Percentiles rank a stretch among this genome's conserved stretches.
Evolutionary conservation across 768 basidiomycete species (phyloP).

Genomic region (Gymnopilus junonius): DNA sequence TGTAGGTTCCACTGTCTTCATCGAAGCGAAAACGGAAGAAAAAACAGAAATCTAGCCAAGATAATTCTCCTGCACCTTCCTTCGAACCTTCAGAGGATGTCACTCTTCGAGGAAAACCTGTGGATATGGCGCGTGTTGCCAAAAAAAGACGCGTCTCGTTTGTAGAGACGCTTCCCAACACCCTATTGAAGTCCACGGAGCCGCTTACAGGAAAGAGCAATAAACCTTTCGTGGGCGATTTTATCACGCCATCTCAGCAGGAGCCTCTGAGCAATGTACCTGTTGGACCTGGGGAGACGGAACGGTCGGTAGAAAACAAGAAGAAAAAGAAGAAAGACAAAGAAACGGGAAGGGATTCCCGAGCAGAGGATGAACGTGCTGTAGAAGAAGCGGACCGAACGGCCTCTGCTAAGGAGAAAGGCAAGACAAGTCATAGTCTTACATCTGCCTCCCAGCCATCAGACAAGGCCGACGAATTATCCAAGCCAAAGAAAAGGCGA

Average conservation of each 20-base stretch:
- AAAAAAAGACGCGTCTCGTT: slow-evolving; percentile 28
- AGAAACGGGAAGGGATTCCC: background rate
- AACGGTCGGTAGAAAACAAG: background rate
- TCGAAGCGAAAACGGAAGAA: slow-evolving; percentile 23
- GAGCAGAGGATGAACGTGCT: background rate
- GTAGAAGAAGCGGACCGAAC: slow-evolving; percentile 4
- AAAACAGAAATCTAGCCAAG: slow-evolving; percentile 18
- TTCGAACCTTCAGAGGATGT: background rate
- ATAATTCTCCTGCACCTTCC: background rate
- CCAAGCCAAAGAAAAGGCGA: slow-evolving; percentile 18
- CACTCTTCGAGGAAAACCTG: slow-evolving; percentile 2
- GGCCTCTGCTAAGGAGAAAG: slow-evolving; percentile 16
- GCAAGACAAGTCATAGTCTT: background rate
- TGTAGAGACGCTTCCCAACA: slow-evolving; percentile 8
- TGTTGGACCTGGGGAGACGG: background rate
- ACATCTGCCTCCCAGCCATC: background rate
- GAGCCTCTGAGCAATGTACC: background rate
- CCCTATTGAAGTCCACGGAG: background rate
- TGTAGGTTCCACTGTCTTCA: background rate
- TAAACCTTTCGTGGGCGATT: background rate
- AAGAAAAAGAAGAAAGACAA: slow-evolving; percentile 16
- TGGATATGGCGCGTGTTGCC: slow-evolving; percentile 1
- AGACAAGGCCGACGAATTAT: background rate
- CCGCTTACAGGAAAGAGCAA: background rate
- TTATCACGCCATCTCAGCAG: background rate